These are phyloP conservation scores for Sarocladium strictum DNA, from an alignment of 2,329 filamentous ascomycete genomes.

Conservation along the genomic window DNA sequence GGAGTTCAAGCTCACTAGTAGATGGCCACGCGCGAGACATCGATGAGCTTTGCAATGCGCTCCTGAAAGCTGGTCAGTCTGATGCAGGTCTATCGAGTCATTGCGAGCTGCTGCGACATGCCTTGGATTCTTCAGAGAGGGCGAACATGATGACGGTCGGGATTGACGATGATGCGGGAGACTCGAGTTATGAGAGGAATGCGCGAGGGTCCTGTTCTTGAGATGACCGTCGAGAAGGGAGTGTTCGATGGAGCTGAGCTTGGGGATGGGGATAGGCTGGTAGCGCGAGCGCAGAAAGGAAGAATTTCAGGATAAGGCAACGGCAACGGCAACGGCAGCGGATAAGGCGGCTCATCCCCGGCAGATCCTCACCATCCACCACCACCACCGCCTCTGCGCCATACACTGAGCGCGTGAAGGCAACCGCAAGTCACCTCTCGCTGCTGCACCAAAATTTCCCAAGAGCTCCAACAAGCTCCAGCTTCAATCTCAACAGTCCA, in stretches of 20 bases:
- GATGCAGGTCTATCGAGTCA: not conserved
- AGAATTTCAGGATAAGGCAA: slow-evolving; percentile 9
- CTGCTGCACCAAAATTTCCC: slow-evolving; percentile 17
- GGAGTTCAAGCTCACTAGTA: slow-evolving; percentile 65
- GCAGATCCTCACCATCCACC: slow-evolving; percentile 14
- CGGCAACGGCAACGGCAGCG: too few relatives aligned
- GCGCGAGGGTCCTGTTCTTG: not conserved
- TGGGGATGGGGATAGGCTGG: not conserved
- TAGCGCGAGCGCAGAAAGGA: not conserved
- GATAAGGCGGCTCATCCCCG: slow-evolving; percentile 24
- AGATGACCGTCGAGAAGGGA: not conserved
- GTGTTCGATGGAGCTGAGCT: not conserved
- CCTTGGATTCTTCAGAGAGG: slow-evolving; percentile 97
- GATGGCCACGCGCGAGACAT: slow-evolving; percentile 85
- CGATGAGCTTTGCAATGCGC: slow-evolving; percentile 95
- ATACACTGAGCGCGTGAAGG: slow-evolving; percentile 10
- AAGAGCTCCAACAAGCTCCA: slow-evolving; percentile 14
- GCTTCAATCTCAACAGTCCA: not conserved
- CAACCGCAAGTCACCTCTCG: not conserved
- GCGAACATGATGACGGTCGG: slow-evolving; percentile 44
- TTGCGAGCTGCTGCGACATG: slow-evolving; percentile 30
- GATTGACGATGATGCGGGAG: not conserved
- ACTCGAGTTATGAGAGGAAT: not conserved
- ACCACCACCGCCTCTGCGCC: not conserved
- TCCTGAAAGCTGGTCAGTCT: slow-evolving; percentile 52